These are phyloP conservation scores for Gentiana macrophylla DNA, from an alignment of 257 asterid genomes.

Conservation along the genomic window DNA sequence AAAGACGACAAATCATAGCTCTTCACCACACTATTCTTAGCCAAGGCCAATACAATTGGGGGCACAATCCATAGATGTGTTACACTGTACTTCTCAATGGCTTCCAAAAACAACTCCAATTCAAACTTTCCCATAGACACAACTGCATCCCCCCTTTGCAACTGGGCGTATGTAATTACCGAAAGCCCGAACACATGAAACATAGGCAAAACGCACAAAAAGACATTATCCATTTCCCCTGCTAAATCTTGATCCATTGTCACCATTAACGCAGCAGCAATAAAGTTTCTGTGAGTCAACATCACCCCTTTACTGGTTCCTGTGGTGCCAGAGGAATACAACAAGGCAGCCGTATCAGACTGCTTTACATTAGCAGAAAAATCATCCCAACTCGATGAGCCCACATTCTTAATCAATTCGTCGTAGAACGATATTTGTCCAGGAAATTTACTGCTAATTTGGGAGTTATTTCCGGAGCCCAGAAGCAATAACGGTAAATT, in stretches of 20 bases:
- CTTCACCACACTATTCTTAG: too few species aligned
- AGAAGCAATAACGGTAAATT: constrained; percentile 43
- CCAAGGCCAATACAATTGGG: too few species aligned
- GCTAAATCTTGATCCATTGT: constrained; percentile 1
- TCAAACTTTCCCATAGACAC: too few species aligned
- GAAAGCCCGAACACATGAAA: too few species aligned
- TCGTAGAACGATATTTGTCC: constrained; percentile 21
- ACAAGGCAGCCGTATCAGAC: too few species aligned
- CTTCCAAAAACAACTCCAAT: too few species aligned
- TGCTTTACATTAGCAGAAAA: constrained; percentile 13
- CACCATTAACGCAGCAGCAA: constrained; percentile 56
- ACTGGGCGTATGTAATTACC: constrained; percentile 49
- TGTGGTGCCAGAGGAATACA: constrained; percentile 82
- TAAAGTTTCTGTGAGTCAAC: constrained; percentile 36
- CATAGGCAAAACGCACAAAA: too few species aligned
- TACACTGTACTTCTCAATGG: too few species aligned
- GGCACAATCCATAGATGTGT: too few species aligned
- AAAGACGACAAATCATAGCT: constrained; percentile 2
- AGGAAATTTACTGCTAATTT: constrained; percentile 18
- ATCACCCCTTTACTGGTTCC: constrained; percentile 63
- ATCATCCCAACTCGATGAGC: constrained; percentile 29
- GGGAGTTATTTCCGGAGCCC: constrained; percentile 3
- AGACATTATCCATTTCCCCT: too few species aligned
- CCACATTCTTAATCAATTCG: constrained; percentile 40
- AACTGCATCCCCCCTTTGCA: constrained; percentile 51